phyloP scores from a whole-genome alignment of 2,329 filamentous ascomycete genomes.

The Arthrocladium fulminans region DNA sequence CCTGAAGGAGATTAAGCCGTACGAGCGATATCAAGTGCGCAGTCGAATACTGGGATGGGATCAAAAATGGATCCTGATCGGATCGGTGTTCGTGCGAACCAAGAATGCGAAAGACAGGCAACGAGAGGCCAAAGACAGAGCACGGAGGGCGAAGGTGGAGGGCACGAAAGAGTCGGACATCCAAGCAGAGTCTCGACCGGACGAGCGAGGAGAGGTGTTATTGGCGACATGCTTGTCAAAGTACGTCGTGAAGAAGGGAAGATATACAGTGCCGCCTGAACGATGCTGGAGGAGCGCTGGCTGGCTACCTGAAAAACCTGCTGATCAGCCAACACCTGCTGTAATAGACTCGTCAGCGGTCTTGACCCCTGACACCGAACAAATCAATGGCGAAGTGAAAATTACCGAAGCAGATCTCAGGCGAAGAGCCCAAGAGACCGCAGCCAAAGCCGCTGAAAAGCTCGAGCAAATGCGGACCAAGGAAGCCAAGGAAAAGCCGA shows the following conservation, averaged over 20 bases:
- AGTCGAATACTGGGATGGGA: slow-evolving; percentile 65
- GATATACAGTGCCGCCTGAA: slow-evolving; percentile 77
- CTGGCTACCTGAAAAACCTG: slow-evolving; percentile 52
- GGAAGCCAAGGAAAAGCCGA: slow-evolving; percentile 25
- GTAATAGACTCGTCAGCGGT: not conserved
- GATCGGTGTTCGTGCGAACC: slow-evolving; percentile 60
- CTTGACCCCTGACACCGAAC: slow-evolving; percentile 10
- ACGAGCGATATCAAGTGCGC: slow-evolving; percentile 65
- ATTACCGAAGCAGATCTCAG: slow-evolving; percentile 20
- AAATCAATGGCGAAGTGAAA: slow-evolving; percentile 14
- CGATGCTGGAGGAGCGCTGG: slow-evolving; percentile 61
- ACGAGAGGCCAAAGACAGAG: slow-evolving; percentile 27
- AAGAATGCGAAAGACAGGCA: slow-evolving; percentile 32
- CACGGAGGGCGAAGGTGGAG: slow-evolving; percentile 1
- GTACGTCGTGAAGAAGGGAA: slow-evolving; percentile 73
- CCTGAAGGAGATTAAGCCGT: slow-evolving; percentile 62
- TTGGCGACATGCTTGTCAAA: slow-evolving; percentile 66
- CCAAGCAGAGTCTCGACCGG: slow-evolving; percentile 34
- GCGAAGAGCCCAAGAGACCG: slow-evolving; percentile 19
- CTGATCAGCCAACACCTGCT: not conserved
- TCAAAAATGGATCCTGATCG: slow-evolving; percentile 70
- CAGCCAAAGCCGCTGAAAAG: slow-evolving; percentile 21
- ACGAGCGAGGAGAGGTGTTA: slow-evolving; percentile 44
- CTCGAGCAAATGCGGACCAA: slow-evolving; percentile 14
- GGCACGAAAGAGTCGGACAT: slow-evolving; percentile 20